Percentiles rank a stretch among this genome's conserved stretches.
These are phyloP conservation scores for Phyllosticta paracitricarpa DNA, from an alignment of 2,329 filamentous ascomycete species.

Conservation along the genomic window DNA sequence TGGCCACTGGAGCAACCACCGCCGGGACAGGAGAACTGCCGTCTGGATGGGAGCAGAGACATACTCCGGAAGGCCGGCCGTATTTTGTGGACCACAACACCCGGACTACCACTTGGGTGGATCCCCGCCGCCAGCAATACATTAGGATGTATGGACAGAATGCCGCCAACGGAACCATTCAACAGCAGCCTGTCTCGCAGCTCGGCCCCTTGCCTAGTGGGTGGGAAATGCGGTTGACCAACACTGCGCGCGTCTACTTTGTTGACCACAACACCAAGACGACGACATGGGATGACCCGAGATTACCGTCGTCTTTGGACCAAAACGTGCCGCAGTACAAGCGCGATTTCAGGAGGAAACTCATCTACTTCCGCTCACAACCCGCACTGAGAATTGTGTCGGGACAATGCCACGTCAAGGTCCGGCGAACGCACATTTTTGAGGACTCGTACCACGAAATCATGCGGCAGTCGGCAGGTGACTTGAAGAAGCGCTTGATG, in stretches of 20 bases:
- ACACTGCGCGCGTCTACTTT: constrained; percentile 96
- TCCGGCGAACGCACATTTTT: constrained; percentile 91
- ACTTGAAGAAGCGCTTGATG: constrained; percentile 97
- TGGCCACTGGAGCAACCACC: constrained; percentile 90
- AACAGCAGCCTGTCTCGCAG: constrained; percentile 95
- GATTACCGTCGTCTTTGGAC: constrained; percentile 87
- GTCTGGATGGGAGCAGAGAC: constrained; percentile 90
- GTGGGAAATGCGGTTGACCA: constrained; percentile 99
- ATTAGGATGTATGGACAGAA: constrained; percentile 97
- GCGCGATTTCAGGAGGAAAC: constrained; percentile 92
- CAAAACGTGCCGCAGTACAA: constrained; percentile 99
- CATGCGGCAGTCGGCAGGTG: constrained; percentile 87
- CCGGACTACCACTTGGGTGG: constrained; percentile 95
- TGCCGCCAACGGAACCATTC: constrained; percentile 64
- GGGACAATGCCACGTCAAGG: constrained; percentile 96
- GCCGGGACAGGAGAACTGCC: constrained; percentile 91
- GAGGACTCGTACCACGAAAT: constrained; percentile 99
- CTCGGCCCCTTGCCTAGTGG: constrained; percentile 89
- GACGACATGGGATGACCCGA: constrained; percentile 96
- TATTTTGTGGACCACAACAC: constrained; percentile 99
- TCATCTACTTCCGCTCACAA: constrained; percentile 98
- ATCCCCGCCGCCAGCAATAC: constrained; percentile 93
- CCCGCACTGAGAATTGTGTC: constrained; percentile 90
- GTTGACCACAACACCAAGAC: constrained; percentile 99
- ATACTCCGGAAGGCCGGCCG: constrained; percentile 84